Evolutionary conservation across 306 rosid genomes (phyloP).

Genomic region (Prunus mira): DNA sequence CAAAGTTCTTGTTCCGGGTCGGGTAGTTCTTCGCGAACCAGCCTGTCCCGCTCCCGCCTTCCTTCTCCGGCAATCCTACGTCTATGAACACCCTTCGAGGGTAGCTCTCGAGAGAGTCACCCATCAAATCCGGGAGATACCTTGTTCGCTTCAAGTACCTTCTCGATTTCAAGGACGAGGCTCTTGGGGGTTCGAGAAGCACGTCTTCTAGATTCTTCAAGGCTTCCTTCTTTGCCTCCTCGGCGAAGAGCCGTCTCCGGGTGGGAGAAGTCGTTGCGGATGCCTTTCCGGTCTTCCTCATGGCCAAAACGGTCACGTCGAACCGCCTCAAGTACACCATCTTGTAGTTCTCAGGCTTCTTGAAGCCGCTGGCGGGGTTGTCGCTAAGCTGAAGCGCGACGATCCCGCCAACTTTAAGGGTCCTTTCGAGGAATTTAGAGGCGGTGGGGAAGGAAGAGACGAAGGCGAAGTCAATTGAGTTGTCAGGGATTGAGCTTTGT

Average conservation of each 20-base stretch:
- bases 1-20: constrained; percentile 59
- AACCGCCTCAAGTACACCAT: constrained; percentile 40
- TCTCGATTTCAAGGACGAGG: constrained; percentile 55
- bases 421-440: constrained; percentile 39
- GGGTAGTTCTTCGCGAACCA: constrained; percentile 70
- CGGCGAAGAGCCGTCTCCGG: constrained; percentile 29
- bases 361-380: background rate
- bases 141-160: constrained; percentile 47
- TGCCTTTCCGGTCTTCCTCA: constrained; percentile 35
- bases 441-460: constrained; percentile 26
- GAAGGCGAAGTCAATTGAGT: constrained; percentile 39
- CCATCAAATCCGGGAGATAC: constrained; percentile 76
- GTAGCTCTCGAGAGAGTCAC: constrained; percentile 59
- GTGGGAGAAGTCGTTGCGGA: constrained; percentile 15
- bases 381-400: constrained; percentile 15
- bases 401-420: constrained; percentile 41
- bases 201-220: constrained; percentile 67
- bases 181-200: constrained; percentile 73
- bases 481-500: constrained; percentile 22
- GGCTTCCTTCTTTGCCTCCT: constrained; percentile 58
- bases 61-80: constrained; percentile 50
- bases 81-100: constrained; percentile 69
- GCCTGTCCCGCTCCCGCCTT: constrained; percentile 37
- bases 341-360: constrained; percentile 34
- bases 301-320: constrained; percentile 33